These are phyloP conservation scores for Paracoccidioides lutzii DNA, from an alignment of 2,329 filamentous ascomycete species.

Conservation along the genomic window DNA sequence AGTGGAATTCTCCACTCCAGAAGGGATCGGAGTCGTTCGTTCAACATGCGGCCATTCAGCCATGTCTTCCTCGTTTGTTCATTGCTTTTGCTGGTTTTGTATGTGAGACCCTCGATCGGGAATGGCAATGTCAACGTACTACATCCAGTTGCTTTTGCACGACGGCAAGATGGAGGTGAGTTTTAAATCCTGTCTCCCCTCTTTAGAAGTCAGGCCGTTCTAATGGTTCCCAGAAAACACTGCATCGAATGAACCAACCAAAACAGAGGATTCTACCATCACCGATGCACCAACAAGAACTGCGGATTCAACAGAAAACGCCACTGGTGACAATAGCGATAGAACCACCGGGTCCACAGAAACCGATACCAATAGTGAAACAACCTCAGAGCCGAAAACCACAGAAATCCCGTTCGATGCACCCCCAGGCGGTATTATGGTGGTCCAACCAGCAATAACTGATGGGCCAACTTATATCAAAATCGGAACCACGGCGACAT, in stretches of 20 bases:
- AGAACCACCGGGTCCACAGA: slow-evolving; percentile 9
- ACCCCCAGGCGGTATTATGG: slow-evolving; percentile 46
- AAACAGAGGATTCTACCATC: slow-evolving; percentile 9
- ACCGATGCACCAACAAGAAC: slow-evolving; percentile 11
- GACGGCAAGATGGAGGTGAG: slow-evolving; percentile 17
- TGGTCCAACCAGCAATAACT: slow-evolving; percentile 45
- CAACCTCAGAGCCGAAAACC: slow-evolving; percentile 15
- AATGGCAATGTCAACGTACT: slow-evolving; percentile 9
- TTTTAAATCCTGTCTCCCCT: slow-evolving; percentile 1
- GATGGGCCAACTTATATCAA: slow-evolving; percentile 48
- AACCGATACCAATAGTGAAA: slow-evolving; percentile 13
- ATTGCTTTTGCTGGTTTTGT: slow-evolving; percentile 20
- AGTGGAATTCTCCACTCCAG: slow-evolving; percentile 3
- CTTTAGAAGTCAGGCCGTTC: background rate
- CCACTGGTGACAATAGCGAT: slow-evolving; percentile 9
- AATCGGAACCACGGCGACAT: slow-evolving; percentile 47
- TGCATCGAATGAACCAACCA: slow-evolving; percentile 14
- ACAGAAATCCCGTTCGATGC: slow-evolving; percentile 37
- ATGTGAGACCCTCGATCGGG: slow-evolving; percentile 22
- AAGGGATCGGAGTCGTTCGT: background rate
- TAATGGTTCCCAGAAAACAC: slow-evolving; percentile 4
- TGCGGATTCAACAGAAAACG: slow-evolving; percentile 11
- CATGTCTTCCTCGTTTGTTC: slow-evolving; percentile 23
- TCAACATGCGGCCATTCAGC: slow-evolving; percentile 23
- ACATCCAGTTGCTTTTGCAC: slow-evolving; percentile 12